phyloP scores from a whole-genome alignment of 305 asterid species.

The Solanum hybrid region DNA sequence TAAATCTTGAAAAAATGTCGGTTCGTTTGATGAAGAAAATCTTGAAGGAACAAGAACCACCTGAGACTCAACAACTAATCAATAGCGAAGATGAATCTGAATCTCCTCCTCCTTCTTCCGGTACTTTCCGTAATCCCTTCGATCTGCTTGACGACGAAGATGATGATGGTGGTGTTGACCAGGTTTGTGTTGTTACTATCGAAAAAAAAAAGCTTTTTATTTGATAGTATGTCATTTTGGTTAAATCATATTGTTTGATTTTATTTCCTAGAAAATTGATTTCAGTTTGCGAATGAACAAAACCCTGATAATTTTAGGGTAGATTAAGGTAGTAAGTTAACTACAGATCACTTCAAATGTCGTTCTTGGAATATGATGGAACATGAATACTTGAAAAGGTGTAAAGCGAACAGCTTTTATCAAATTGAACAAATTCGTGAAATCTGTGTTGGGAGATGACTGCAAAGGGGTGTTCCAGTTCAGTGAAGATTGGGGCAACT shows the following conservation, averaged over 20 bases:
- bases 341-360: background rate
- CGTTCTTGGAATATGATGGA: background rate
- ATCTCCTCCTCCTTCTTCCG: constrained; percentile 34
- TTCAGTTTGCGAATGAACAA: background rate
- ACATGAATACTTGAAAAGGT: background rate
- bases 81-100: constrained; percentile 32
- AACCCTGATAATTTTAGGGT: background rate
- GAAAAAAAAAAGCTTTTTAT: background rate
- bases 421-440: background rate
- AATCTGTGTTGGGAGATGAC: background rate
- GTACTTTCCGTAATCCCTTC: constrained; percentile 49
- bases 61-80: constrained; percentile 23
- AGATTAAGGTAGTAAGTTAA: background rate
- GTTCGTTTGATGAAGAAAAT: constrained; percentile 67
- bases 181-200: constrained; percentile 28
- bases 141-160: constrained; percentile 57
- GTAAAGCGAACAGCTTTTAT: background rate
- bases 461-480: background rate
- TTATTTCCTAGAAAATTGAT: background rate
- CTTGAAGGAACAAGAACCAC: constrained; percentile 58
- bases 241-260: background rate
- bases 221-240: background rate
- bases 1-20: constrained; percentile 37
- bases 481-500: background rate
- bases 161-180: constrained; percentile 25